Evolutionary conservation across 2,329 filamentous ascomycete genomes (phyloP).

Genomic region (Neurospora sp.): DNA sequence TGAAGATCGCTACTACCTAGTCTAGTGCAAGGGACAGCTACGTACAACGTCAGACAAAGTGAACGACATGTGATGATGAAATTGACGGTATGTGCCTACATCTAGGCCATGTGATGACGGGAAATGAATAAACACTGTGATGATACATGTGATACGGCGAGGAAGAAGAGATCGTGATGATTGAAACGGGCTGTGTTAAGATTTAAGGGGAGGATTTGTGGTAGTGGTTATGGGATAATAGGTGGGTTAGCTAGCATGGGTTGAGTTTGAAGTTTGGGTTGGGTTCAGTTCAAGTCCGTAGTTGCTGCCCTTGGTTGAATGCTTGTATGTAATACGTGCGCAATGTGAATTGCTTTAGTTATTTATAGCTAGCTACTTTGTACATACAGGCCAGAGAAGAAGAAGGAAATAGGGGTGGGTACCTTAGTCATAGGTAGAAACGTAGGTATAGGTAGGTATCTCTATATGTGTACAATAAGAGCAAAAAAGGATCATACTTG

Average conservation of each 20-base stretch:
- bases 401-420: neutral
- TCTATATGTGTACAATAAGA: neutral
- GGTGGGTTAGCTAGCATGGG: too few relatives aligned
- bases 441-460: neutral
- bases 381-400: neutral
- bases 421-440: neutral
- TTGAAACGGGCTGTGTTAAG: too few relatives aligned
- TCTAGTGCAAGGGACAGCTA: too few relatives aligned
- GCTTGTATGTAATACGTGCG: too few relatives aligned
- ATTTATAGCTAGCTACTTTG: neutral
- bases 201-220: too few relatives aligned
- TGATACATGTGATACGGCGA: neutral
- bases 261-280: too few relatives aligned
- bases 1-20: neutral
- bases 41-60: neutral
- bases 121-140: neutral
- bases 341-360: neutral
- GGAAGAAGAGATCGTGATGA: neutral
- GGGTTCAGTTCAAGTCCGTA: too few relatives aligned
- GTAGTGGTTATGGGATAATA: too few relatives aligned
- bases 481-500: neutral
- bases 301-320: too few relatives aligned
- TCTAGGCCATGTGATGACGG: neutral
- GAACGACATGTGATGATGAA: neutral
- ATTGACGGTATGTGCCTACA: too few relatives aligned